Conservation (phyloP, 2,329 filamentous ascomycete species). For the Claviceps sp. region DNA sequence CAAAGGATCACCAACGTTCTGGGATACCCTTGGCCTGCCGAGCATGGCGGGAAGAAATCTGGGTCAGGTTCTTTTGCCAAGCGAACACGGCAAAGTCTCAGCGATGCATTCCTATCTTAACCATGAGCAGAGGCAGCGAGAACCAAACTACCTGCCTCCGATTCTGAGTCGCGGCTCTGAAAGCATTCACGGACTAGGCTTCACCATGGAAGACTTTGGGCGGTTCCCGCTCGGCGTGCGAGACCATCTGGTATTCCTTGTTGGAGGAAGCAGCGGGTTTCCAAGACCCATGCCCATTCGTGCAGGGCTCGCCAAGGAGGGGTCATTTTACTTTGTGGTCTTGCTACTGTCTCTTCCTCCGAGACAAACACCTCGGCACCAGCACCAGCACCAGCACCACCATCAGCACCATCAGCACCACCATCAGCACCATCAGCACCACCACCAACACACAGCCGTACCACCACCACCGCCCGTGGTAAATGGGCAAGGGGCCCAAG, state of each 20-base stretch:
- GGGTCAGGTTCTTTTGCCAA: slow-evolving; percentile 36
- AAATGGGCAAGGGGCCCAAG: slow-evolving; percentile 28
- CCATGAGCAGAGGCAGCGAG: slow-evolving; percentile 42
- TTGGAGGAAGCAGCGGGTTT: slow-evolving; percentile 35
- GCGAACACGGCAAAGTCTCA: slow-evolving; percentile 39
- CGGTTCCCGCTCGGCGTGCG: slow-evolving; percentile 38
- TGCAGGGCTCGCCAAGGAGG: slow-evolving; percentile 44
- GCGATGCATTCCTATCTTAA: slow-evolving; percentile 38
- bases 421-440: too few relatives aligned
- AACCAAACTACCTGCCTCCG: slow-evolving; percentile 50
- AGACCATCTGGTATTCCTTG: slow-evolving; percentile 39
- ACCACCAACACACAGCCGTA: too few relatives aligned
- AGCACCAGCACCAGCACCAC: slow-evolving; percentile 8
- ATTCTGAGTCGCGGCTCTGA: slow-evolving; percentile 44
- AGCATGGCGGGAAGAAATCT: slow-evolving; percentile 36
- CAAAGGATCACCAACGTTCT: slow-evolving; percentile 41
- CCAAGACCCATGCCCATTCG: slow-evolving; percentile 35
- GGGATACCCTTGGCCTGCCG: slow-evolving; percentile 38
- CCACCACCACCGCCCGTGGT: slow-evolving; percentile 21
- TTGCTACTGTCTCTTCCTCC: slow-evolving; percentile 28
- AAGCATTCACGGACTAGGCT: slow-evolving; percentile 40
- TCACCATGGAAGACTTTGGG: slow-evolving; percentile 37
- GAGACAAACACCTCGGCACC: slow-evolving; percentile 24
- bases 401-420: too few relatives aligned
- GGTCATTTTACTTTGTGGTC: slow-evolving; percentile 50